phyloP scores from a whole-genome alignment of 2,329 filamentous ascomycete genomes.

The Fusarium sp. region DNA sequence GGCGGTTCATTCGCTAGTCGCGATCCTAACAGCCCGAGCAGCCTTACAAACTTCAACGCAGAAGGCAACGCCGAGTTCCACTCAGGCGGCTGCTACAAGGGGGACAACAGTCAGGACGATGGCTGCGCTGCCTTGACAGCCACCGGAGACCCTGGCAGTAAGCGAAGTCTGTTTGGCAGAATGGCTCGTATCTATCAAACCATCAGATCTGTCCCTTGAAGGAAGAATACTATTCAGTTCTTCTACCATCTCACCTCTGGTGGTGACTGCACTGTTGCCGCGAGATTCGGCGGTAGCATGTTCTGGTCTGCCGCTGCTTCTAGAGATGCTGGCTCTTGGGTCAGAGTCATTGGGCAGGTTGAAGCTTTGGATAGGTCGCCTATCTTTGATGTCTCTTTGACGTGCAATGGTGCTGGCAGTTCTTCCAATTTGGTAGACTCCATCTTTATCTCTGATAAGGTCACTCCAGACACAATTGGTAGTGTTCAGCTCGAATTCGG shows the following conservation, averaged over 20 bases:
- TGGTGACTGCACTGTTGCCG: background rate
- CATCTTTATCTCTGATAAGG: constrained; percentile 22
- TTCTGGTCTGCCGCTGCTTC: constrained; percentile 10
- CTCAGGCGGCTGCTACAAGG: constrained; percentile 11
- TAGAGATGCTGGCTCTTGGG: background rate
- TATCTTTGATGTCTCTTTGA: constrained; percentile 10
- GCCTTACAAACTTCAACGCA: background rate
- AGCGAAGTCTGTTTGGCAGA: background rate
- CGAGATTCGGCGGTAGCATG: background rate
- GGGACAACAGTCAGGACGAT: constrained; percentile 6
- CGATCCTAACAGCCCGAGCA: constrained; percentile 3
- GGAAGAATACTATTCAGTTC: constrained; percentile 25
- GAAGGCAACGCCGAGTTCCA: constrained; percentile 3
- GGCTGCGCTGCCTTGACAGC: constrained; percentile 22
- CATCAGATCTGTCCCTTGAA: background rate
- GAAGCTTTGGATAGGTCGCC: background rate
- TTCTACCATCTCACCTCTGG: background rate
- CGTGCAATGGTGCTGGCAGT: background rate
- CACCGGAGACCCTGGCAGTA: background rate
- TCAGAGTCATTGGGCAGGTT: constrained; percentile 1
- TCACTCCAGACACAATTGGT: constrained; percentile 17
- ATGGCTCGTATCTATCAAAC: constrained; percentile 19
- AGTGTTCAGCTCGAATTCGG: constrained; percentile 10
- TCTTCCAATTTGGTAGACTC: constrained; percentile 15
- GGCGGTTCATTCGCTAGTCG: constrained; percentile 6